Evolutionary conservation across 2,329 filamentous ascomycete species (phyloP), one percentile per base, ranked within the genome.

Genomic region (Aspergillus intermedius): DNA sequence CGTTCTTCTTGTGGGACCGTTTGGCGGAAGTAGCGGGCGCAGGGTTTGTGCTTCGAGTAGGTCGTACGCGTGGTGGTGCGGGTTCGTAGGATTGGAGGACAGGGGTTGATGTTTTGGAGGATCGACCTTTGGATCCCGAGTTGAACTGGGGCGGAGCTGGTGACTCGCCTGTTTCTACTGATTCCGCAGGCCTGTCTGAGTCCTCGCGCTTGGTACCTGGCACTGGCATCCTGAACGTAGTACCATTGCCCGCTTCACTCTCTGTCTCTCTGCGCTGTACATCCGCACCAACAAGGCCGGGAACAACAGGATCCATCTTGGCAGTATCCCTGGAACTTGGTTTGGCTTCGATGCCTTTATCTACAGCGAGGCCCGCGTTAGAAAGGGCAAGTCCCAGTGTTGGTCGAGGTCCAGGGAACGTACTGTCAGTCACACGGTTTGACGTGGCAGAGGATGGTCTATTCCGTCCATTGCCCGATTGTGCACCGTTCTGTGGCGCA

Each of bases 401-500:
- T 39, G 65, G 59, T 49, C 62, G 63, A 42, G 46, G 59, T 28
- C 55, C 59, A 45, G 61, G 52, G 22, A 68, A 67, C 49, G 56
- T 64, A 59, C 67, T 74, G 60, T 82, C 86, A 13, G 77, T 70
- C 23, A 65, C 54, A 55, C 82, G 85, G 55, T 74, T 83, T 3
- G 83, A 80, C 9, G 80, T 74, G 2, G 81, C 79, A 1, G 84
- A 82, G 4, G 77, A 69, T 2, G 83, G 80, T 32, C 80, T 74
- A 45, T 87, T 74, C 41, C 73, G 74, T 34, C 67, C 82, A 30
- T 72, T 72, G 45, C 69, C 72, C n/a, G 79, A 78, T 49, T 82
- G 79, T 47, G 81, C 78, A 13, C 87, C 88, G 61, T 86, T 91
- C 63, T 90, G 88, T 60, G 89, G 83, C 34, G 82, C 81, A 56